Evolutionary conservation across 2,329 filamentous ascomycete genomes (phyloP), one percentile per base, ranked within the genome.

Genomic region (Penicillium sp.): DNA sequence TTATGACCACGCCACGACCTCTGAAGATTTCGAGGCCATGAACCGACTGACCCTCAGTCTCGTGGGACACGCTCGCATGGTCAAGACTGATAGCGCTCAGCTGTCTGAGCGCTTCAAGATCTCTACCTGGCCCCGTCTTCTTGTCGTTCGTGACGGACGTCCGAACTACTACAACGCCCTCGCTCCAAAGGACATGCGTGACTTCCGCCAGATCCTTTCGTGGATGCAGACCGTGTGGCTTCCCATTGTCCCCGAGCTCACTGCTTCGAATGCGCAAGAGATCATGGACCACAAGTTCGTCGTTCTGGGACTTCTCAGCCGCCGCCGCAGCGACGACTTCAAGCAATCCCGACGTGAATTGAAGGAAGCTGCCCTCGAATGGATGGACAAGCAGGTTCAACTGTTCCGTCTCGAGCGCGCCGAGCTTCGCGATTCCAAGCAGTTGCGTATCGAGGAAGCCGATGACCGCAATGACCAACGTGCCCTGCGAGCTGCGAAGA

Each of bases 141-240:
- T 99, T 56, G 94, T 97, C 3, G 90, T 90, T 11, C 84, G 94
- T 54, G 92, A 97, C 70, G 92, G 92, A 9, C 87, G 92, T 42
- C 88, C 94, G 38, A 93, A 87, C 1, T 97, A 97, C 74, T 99
- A 95, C 72, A 89, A 86, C 27, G 90, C 89, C 7, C 81, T 97
- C 38, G 89, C 91, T 0, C 94, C 94, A 1, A 85, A 88, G 65
- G 92, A 96, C 64, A 97, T 97, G 90, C 88, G 94, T 54, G 90
- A 99, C 67, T 88, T 88, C 56, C 83, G 86, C 49, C 84, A 86
- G 62, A 84, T 99, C 10, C 79, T 96, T 16, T 82, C 83, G 53
- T 99, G 94, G 94, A 97, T 99, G 92, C 89, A 89, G 70, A 90
- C 88, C 2, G 92, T 96, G 14, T 99, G 95, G 94, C 81, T 97